A percentile compares a stretch with the other conserved stretches of the same genome.
Evolutionary conservation across 805 yeast species (phyloP).

Genomic region (Teunomyces funiuensis): DNA sequence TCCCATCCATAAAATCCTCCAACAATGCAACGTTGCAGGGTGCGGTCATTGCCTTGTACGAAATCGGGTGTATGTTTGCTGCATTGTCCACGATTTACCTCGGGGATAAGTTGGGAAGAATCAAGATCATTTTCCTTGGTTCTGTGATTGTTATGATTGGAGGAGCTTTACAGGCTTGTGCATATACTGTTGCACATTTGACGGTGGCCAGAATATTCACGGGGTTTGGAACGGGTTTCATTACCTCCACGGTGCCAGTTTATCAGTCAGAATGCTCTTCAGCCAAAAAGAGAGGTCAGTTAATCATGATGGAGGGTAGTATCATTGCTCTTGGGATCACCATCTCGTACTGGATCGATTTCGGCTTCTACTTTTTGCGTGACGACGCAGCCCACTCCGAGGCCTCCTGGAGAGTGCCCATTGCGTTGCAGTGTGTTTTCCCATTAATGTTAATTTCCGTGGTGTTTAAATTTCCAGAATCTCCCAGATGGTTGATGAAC

Average conservation of each 20-base stretch:
- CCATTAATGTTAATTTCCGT: constrained; percentile 14
- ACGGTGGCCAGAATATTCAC: constrained; percentile 32
- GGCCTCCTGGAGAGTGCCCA: constrained; percentile 35
- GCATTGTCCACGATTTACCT: constrained; percentile 21
- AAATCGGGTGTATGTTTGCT: constrained; percentile 21
- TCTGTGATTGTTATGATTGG: constrained; percentile 21
- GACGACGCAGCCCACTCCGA: constrained; percentile 14
- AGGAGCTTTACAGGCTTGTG: constrained; percentile 23
- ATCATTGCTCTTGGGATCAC: constrained; percentile 26
- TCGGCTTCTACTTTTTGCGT: constrained; percentile 28
- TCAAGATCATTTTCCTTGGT: constrained; percentile 20
- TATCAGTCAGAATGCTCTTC: constrained; percentile 37
- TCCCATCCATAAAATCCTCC: constrained; percentile 16
- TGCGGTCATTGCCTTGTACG: constrained; percentile 21
- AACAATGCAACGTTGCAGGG: constrained; percentile 21
- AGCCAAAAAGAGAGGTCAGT: constrained; percentile 29
- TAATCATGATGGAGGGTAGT: constrained; percentile 32
- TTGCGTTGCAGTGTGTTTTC: constrained; percentile 29
- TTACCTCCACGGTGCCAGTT: constrained; percentile 38
- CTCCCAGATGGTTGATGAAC: constrained; percentile 44
- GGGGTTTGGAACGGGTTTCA: constrained; percentile 36
- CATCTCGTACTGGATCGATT: constrained; percentile 37
- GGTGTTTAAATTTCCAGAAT: constrained; percentile 37
- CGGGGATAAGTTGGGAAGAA: constrained; percentile 22
- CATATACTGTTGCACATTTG: constrained; percentile 23